phyloP scores from a whole-genome alignment of 1,284 basidiomycete genomes.

The Porphyrellus sp. region DNA sequence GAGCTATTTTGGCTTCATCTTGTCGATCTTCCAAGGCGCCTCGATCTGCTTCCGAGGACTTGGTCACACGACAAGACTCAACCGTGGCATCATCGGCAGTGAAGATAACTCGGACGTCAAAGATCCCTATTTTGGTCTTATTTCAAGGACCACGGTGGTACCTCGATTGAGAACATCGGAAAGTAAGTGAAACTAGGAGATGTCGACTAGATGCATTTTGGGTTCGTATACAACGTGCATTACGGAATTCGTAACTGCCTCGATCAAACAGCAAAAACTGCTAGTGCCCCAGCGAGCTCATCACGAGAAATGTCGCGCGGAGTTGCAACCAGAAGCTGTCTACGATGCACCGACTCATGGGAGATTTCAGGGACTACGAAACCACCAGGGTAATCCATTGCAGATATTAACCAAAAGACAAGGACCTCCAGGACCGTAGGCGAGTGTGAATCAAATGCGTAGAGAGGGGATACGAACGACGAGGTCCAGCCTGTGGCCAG shows the following conservation, averaged over 20 bases:
- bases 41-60: background rate
- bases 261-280: slow-evolving; percentile 19
- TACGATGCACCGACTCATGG: slow-evolving; percentile 30
- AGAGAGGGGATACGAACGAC: slow-evolving; percentile 47
- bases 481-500: slow-evolving; percentile 48
- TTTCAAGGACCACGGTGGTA: too few species aligned
- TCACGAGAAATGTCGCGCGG: slow-evolving; percentile 41
- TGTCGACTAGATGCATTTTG: too few species aligned
- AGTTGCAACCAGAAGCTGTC: slow-evolving; percentile 39
- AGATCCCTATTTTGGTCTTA: too few species aligned
- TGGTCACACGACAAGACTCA: background rate
- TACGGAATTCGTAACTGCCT: too few species aligned
- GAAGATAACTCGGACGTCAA: background rate
- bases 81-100: background rate
- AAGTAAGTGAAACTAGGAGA: too few species aligned
- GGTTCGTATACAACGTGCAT: background rate
- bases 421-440: slow-evolving; percentile 51
- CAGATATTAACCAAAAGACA: slow-evolving; percentile 51
- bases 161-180: too few species aligned
- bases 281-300: slow-evolving; percentile 22
- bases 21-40: background rate
- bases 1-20: background rate
- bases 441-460: slow-evolving; percentile 36
- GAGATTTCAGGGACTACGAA: slow-evolving; percentile 44
- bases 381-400: slow-evolving; percentile 41